Evolutionary conservation across 2,329 filamentous ascomycete genomes (phyloP).

Genomic region (Penicillium sp.): DNA sequence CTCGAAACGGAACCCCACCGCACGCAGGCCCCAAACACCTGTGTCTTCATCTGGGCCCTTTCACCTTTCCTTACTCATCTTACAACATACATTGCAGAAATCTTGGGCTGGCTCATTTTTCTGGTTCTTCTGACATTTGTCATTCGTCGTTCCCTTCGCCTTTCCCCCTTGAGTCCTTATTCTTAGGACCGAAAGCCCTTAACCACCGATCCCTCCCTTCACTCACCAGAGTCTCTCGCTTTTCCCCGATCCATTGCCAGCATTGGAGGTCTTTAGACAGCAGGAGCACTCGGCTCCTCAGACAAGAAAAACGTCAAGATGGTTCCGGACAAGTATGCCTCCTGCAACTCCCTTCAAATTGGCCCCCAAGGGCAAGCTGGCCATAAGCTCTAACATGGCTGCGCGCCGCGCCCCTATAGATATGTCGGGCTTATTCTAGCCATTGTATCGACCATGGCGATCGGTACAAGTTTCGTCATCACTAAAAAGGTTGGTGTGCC

Average conservation of each 20-base stretch:
- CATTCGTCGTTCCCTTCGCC: constrained; percentile 4
- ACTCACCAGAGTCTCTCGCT: constrained; percentile 15
- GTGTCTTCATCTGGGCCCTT: constrained; percentile 5
- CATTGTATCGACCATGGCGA: constrained; percentile 50
- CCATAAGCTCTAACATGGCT: constrained; percentile 21
- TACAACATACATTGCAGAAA: constrained; percentile 18
- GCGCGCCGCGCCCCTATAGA: constrained; percentile 30
- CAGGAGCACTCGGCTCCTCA: constrained; percentile 41
- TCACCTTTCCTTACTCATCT: constrained; percentile 10
- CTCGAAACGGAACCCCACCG: constrained; percentile 31
- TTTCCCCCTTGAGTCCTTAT: neutral
- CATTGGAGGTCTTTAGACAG: constrained; percentile 34
- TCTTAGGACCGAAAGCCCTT: neutral
- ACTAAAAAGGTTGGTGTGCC: constrained; percentile 79
- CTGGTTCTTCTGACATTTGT: constrained; percentile 5
- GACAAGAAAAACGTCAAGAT: constrained; percentile 29
- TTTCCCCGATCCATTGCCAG: constrained; percentile 22
- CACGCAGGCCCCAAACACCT: constrained; percentile 27
- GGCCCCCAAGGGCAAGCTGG: constrained; percentile 12
- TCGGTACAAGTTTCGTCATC: constrained; percentile 87
- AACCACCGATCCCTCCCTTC: constrained; percentile 13
- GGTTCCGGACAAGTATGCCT: constrained; percentile 46
- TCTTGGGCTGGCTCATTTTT: constrained; percentile 26
- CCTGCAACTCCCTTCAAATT: neutral
- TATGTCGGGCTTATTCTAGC: constrained; percentile 49